These are phyloP conservation scores for Bertia moriformis DNA, from an alignment of 2,329 filamentous ascomycete genomes.

Conservation along the genomic window DNA sequence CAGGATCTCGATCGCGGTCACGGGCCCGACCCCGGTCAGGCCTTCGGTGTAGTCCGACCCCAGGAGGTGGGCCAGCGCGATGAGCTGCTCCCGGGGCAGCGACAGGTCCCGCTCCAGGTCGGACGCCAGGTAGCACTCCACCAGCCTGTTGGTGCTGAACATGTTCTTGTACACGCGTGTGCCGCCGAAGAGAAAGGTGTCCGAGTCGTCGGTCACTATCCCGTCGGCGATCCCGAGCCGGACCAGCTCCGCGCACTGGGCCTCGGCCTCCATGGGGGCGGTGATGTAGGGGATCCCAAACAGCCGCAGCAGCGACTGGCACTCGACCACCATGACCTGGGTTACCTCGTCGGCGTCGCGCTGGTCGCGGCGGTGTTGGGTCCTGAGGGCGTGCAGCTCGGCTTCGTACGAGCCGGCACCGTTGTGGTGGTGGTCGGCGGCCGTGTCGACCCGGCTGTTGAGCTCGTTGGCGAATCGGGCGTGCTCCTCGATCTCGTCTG, in stretches of 20 bases:
- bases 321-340: conserved; percentile 88
- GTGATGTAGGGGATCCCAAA: conserved; percentile 95
- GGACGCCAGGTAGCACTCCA: conserved; percentile 77
- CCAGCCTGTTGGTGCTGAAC: conserved; percentile 97
- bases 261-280: conserved; percentile 97
- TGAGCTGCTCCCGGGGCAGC: conserved; percentile 70
- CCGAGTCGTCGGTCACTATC: conserved; percentile 92
- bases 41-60: conserved; percentile 94
- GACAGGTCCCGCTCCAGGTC: conserved; percentile 85
- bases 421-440: conserved; percentile 39
- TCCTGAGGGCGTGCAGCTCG: conserved; percentile 73
- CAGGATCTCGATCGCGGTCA: conserved; percentile 85
- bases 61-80: conserved; percentile 80
- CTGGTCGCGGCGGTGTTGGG: conserved; percentile 91
- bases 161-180: conserved; percentile 98
- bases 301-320: conserved; percentile 73
- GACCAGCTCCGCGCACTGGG: conserved; percentile 88
- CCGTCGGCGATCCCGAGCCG: conserved; percentile 79
- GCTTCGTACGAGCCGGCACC: conserved; percentile 70
- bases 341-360: conserved; percentile 94
- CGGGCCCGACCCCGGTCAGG: conserved; percentile 76
- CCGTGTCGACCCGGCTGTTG: conserved; percentile 56
- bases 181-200: conserved; percentile 92
- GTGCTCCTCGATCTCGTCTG: conserved; percentile 83
- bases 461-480: conserved; percentile 79